Conservation (phyloP, 2,329 filamentous ascomycete genomes). For the Exserohilum turcica region DNA sequence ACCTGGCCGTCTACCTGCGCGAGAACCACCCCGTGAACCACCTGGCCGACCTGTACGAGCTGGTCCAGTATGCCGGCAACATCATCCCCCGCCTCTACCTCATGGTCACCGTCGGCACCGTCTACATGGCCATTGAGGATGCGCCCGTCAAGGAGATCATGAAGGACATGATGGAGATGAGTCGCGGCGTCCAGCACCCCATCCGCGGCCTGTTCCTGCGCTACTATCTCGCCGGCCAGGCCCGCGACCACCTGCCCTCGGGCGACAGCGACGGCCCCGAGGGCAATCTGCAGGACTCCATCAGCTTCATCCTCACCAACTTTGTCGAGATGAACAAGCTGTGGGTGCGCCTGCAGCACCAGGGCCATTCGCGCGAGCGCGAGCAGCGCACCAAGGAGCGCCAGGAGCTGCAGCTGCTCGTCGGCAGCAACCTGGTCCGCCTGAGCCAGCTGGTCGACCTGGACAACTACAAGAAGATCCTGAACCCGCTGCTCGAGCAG, state of each 20-base stretch:
- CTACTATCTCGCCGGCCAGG: conserved; percentile 95
- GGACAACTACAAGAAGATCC: conserved; percentile 90
- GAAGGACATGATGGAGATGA: conserved; percentile 99
- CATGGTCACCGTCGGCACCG: conserved; percentile 98
- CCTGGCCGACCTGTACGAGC: conserved; percentile 94
- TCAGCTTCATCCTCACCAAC: conserved; percentile 97
- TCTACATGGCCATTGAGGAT: conserved; percentile 98
- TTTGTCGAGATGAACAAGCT: conserved; percentile 99
- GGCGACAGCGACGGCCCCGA: conserved; percentile 88
- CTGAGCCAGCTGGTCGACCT: conserved; percentile 95
- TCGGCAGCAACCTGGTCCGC: conserved; percentile 94
- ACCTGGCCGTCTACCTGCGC: conserved; percentile 93
- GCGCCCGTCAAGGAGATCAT: conserved; percentile 99
- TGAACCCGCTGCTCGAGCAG: conserved; percentile 89
- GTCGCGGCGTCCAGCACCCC: conserved; percentile 93
- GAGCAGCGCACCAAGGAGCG: conserved; percentile 93
- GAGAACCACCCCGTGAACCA: conserved; percentile 98
- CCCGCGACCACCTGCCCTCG: conserved; percentile 82
- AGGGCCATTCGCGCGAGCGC: conserved; percentile 92
- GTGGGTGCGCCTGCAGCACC: conserved; percentile 96
- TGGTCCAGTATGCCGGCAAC: conserved; percentile 97
- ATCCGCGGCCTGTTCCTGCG: conserved; percentile 92
- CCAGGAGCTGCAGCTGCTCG: conserved; percentile 91
- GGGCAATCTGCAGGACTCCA: conserved; percentile 94
- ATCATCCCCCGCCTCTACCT: conserved; percentile 95